Conservation (phyloP, 768 basidiomycete genomes). For the Lactarius vividus region DNA sequence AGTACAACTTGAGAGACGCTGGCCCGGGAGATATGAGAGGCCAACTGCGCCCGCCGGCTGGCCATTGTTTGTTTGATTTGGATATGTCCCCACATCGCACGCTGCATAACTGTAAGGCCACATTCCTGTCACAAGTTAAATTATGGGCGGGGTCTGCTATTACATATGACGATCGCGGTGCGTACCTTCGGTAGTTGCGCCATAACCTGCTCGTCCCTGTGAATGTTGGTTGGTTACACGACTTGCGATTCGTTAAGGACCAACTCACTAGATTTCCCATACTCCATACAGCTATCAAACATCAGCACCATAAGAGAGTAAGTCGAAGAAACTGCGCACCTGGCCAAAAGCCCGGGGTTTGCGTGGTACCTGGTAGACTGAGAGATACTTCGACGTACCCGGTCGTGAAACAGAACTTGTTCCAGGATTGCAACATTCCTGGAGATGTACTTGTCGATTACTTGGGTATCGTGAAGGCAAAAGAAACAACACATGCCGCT, state of each 20-base stretch:
- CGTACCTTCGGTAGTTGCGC: conserved; percentile 79
- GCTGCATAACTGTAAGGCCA: conserved; percentile 83
- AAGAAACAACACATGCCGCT: conserved; percentile 51
- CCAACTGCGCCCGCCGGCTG: conserved; percentile 47
- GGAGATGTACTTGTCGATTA: neutral
- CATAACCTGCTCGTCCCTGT: conserved; percentile 83
- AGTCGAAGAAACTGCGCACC: conserved; percentile 42
- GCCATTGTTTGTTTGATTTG: conserved; percentile 67
- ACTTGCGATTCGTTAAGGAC: conserved; percentile 1
- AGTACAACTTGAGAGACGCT: conserved; percentile 83
- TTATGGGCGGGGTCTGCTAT: neutral
- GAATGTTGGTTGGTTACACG: conserved; percentile 21
- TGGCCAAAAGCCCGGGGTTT: conserved; percentile 80
- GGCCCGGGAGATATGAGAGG: conserved; percentile 82
- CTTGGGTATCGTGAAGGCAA: neutral
- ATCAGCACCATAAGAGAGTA: conserved; percentile 8
- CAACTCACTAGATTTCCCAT: conserved; percentile 62
- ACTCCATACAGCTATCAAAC: conserved; percentile 57
- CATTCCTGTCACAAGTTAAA: conserved; percentile 35
- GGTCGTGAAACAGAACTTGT: conserved; percentile 92
- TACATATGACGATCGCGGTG: neutral
- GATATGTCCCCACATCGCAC: conserved; percentile 86
- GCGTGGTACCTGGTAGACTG: conserved; percentile 64
- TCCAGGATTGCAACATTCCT: conserved; percentile 79
- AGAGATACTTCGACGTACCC: conserved; percentile 85